Evolutionary conservation across 2,329 filamentous ascomycete genomes (phyloP).

Genomic region (Leptographium procerum): DNA sequence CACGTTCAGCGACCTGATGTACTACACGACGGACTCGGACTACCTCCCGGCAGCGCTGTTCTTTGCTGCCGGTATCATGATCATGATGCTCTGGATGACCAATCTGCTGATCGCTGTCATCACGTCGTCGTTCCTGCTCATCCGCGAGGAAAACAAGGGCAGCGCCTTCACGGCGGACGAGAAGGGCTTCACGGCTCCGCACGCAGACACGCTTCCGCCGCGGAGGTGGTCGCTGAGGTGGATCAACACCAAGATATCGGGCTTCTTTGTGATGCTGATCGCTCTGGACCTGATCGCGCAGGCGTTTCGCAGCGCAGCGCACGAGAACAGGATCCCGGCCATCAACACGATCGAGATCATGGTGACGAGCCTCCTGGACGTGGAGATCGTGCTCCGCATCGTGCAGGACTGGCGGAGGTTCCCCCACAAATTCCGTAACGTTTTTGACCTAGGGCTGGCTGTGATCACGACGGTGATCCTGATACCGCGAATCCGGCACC

Average conservation of each 20-base stretch:
- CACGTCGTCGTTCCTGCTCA: slow-evolving; percentile 96
- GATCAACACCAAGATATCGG: slow-evolving; percentile 61
- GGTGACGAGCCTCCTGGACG: slow-evolving; percentile 65
- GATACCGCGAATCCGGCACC: slow-evolving; percentile 65
- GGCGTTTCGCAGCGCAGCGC: slow-evolving; percentile 62
- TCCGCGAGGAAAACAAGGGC: slow-evolving; percentile 86
- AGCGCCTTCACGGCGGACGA: slow-evolving; percentile 83
- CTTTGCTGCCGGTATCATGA: slow-evolving; percentile 63
- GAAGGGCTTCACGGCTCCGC: slow-evolving; percentile 27
- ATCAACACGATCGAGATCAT: slow-evolving; percentile 63
- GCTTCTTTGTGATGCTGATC: slow-evolving; percentile 74
- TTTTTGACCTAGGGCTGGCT: slow-evolving; percentile 70
- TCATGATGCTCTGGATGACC: slow-evolving; percentile 92
- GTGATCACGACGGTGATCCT: slow-evolving; percentile 77
- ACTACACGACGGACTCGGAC: slow-evolving; percentile 84
- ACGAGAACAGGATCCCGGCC: slow-evolving; percentile 53
- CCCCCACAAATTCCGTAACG: slow-evolving; percentile 59
- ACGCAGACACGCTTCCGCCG: slow-evolving; percentile 26
- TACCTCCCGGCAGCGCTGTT: slow-evolving; percentile 78
- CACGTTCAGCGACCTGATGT: slow-evolving; percentile 90
- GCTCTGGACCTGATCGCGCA: slow-evolving; percentile 69
- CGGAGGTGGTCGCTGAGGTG: slow-evolving; percentile 47
- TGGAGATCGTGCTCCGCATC: slow-evolving; percentile 76
- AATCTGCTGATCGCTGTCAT: slow-evolving; percentile 94
- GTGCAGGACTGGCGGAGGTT: slow-evolving; percentile 71